phyloP scores from a whole-genome alignment of 2,329 filamentous ascomycete genomes.

The Neonectria neomacrospora region DNA sequence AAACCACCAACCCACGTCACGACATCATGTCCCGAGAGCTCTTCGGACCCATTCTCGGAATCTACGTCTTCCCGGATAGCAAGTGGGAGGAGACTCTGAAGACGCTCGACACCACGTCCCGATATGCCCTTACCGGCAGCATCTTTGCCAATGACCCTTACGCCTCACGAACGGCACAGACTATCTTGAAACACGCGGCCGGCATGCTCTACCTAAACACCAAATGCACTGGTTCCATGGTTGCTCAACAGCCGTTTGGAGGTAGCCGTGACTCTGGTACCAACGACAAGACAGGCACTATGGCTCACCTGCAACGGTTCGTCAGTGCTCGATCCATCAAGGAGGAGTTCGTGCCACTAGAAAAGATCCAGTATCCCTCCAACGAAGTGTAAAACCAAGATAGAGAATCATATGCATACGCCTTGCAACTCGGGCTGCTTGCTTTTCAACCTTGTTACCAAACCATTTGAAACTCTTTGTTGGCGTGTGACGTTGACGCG shows the following conservation, averaged over 20 bases:
- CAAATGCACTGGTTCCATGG: constrained; percentile 70
- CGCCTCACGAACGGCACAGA: constrained; percentile 71
- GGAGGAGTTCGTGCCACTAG: constrained; percentile 69
- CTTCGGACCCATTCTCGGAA: constrained; percentile 59
- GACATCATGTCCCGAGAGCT: constrained; percentile 59
- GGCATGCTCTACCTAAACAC: constrained; percentile 76
- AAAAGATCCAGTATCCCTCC: constrained; percentile 33
- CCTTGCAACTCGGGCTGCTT: not conserved
- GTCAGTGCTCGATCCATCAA: constrained; percentile 71
- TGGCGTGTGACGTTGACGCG: not conserved
- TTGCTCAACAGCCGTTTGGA: constrained; percentile 75
- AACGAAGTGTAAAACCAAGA: constrained; percentile 28
- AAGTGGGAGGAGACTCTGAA: constrained; percentile 34
- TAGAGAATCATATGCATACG: not conserved
- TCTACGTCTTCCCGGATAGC: constrained; percentile 60
- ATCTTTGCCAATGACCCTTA: constrained; percentile 74
- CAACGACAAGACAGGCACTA: constrained; percentile 74
- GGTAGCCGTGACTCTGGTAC: constrained; percentile 72
- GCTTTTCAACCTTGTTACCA: not conserved
- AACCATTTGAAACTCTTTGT: not conserved
- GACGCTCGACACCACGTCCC: constrained; percentile 32
- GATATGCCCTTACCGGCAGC: constrained; percentile 68
- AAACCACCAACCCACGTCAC: constrained; percentile 54
- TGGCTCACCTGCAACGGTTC: constrained; percentile 67
- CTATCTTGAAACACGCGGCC: constrained; percentile 71